Evolutionary conservation across 2,329 filamentous ascomycete species (phyloP).

Genomic region (Penicillium sp.): DNA sequence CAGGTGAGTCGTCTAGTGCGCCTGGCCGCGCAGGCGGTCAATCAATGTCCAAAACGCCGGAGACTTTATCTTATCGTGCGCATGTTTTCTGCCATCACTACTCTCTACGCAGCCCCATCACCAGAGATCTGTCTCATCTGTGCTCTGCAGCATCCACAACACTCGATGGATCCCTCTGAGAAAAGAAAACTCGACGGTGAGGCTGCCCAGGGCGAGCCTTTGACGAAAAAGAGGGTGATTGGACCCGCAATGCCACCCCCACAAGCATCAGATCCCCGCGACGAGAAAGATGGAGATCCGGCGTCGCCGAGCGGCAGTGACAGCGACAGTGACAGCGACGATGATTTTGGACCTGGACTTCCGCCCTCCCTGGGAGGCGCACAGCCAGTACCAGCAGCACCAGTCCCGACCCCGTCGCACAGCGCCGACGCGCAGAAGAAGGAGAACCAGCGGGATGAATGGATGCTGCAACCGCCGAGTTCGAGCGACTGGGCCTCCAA

Average conservation of each 20-base stretch:
- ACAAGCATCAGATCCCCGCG: slow-evolving; percentile 13
- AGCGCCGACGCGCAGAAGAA: slow-evolving; percentile 16
- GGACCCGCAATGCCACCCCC: slow-evolving; percentile 53
- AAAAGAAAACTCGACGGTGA: slow-evolving; percentile 19
- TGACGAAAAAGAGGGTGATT: slow-evolving; percentile 40
- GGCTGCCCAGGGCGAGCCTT: slow-evolving; percentile 1
- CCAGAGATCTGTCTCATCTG: background rate
- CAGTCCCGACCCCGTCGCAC: background rate
- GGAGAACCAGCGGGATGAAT: slow-evolving; percentile 65
- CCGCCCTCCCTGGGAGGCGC: slow-evolving; percentile 24
- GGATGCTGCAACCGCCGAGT: slow-evolving; percentile 70
- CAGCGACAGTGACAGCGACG: slow-evolving; percentile 28
- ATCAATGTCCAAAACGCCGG: background rate
- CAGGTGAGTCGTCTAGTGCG: too few species aligned
- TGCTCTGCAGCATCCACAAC: too few species aligned
- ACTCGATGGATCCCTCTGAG: slow-evolving; percentile 8
- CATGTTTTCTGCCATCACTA: background rate
- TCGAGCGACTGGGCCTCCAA: slow-evolving; percentile 50
- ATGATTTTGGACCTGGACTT: slow-evolving; percentile 40
- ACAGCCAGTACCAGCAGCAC: background rate
- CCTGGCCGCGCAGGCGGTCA: background rate
- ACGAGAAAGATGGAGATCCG: slow-evolving; percentile 8
- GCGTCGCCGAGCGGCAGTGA: slow-evolving; percentile 18
- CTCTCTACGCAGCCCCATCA: background rate
- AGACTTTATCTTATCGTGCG: background rate